Conservation (phyloP, 1,284 basidiomycete species). For the Ustilago xerochloae region DNA sequence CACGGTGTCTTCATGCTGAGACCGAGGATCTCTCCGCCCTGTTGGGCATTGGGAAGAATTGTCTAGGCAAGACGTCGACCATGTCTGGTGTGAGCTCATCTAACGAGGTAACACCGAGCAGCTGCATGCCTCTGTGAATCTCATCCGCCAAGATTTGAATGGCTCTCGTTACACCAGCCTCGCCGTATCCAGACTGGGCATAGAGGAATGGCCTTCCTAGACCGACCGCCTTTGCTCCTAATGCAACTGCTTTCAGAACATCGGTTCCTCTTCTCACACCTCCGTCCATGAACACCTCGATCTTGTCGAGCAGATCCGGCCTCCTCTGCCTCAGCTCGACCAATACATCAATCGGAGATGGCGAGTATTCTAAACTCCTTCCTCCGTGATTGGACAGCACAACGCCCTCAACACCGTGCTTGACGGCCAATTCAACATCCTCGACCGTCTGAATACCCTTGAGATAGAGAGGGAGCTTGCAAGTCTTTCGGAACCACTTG, state of each 20-base stretch:
- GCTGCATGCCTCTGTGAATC: conserved; percentile 81
- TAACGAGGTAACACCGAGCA: conserved; percentile 80
- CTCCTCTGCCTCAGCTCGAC: conserved; percentile 75
- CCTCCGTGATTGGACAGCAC: conserved; percentile 71
- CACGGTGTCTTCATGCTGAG: neutral
- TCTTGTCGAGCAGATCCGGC: conserved; percentile 72
- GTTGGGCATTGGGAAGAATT: conserved; percentile 27
- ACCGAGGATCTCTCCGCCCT: neutral
- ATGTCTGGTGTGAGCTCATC: conserved; percentile 81
- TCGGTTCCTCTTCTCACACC: conserved; percentile 79
- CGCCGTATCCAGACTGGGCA: conserved; percentile 88
- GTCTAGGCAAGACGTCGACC: conserved; percentile 71
- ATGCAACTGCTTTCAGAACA: conserved; percentile 87
- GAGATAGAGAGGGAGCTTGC: conserved; percentile 82
- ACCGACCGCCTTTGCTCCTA: conserved; percentile 84
- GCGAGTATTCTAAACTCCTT: conserved; percentile 63
- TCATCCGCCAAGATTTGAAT: conserved; percentile 80
- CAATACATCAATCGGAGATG: conserved; percentile 69
- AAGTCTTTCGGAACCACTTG: conserved; percentile 80
- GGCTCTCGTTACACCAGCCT: conserved; percentile 81
- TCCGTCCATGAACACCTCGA: conserved; percentile 88
- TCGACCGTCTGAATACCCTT: conserved; percentile 77
- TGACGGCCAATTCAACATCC: conserved; percentile 76
- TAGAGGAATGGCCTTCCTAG: conserved; percentile 90
- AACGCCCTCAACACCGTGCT: conserved; percentile 72